phyloP scores from a whole-genome alignment of 495 filamentous ascomycete species.

The Neurospora tetraspora region DNA sequence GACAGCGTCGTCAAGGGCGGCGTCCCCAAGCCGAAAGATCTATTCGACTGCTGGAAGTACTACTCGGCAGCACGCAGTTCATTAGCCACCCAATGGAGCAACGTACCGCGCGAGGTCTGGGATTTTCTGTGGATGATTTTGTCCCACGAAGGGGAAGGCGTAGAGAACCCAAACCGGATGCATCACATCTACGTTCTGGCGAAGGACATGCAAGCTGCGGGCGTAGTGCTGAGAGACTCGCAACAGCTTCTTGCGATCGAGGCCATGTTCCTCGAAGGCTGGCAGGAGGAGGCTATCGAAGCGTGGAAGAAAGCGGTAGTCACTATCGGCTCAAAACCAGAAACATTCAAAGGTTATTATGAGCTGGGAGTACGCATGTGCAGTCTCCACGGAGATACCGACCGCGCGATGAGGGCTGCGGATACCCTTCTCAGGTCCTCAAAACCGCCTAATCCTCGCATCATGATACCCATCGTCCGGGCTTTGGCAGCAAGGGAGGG shows the following conservation, averaged over 20 bases:
- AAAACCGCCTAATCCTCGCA: conserved; percentile 40
- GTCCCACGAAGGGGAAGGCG: conserved; percentile 16
- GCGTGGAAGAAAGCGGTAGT: conserved; percentile 52
- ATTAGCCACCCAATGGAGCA: conserved; percentile 32
- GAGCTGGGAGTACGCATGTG: conserved; percentile 62
- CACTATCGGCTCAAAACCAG: conserved; percentile 42
- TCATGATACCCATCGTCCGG: conserved; percentile 57
- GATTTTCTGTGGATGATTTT: conserved; percentile 44
- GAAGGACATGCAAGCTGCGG: conserved; percentile 50
- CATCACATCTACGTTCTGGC: conserved; percentile 48
- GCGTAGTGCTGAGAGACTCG: conserved; percentile 38
- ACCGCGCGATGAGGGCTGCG: conserved; percentile 54
- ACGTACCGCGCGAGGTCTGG: conserved; percentile 43
- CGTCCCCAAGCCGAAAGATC: conserved; percentile 16
- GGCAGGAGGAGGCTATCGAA: conserved; percentile 48
- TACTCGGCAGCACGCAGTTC: conserved; percentile 34
- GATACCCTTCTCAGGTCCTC: conserved; percentile 45
- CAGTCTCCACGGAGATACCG: conserved; percentile 45
- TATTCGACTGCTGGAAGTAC: conserved; percentile 31
- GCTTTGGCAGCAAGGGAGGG: conserved; percentile 26
- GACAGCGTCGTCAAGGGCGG: conserved; percentile 21
- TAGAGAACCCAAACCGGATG: conserved; percentile 43
- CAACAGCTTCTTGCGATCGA: conserved; percentile 58
- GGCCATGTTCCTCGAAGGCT: conserved; percentile 50
- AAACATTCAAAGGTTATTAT: conserved; percentile 48